These are phyloP conservation scores for Dioszegia aurantiaca DNA, from an alignment of 768 basidiomycete genomes.

Conservation along the genomic window DNA sequence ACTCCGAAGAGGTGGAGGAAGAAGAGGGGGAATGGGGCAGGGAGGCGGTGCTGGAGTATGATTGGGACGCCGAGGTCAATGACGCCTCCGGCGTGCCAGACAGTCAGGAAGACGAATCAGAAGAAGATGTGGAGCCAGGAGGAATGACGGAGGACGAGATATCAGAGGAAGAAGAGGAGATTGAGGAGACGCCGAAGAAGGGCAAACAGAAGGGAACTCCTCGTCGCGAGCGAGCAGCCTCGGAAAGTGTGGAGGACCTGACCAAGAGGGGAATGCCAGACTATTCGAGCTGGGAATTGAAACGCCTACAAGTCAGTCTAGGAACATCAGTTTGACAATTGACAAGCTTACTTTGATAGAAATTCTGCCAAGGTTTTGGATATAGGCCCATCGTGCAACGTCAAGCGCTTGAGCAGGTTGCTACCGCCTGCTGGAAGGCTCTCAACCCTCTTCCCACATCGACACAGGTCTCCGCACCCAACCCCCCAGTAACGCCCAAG, in stretches of 20 bases:
- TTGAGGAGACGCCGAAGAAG: slow-evolving; percentile 1
- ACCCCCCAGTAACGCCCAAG: neutral
- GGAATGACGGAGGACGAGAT: slow-evolving; percentile 14
- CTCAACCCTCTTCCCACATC: slow-evolving; percentile 21
- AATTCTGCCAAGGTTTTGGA: slow-evolving; percentile 23
- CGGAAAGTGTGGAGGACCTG: slow-evolving; percentile 22
- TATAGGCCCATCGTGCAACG: slow-evolving; percentile 26
- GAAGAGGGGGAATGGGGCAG: slow-evolving; percentile 28
- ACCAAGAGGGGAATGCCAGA: slow-evolving; percentile 38
- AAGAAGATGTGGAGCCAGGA: neutral
- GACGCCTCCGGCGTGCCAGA: neutral
- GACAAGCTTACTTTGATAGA: slow-evolving; percentile 18
- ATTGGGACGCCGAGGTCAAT: slow-evolving; percentile 1
- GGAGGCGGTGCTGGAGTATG: slow-evolving; percentile 25
- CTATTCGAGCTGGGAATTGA: slow-evolving; percentile 30
- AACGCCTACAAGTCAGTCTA: slow-evolving; percentile 33
- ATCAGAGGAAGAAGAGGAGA: slow-evolving; percentile 7
- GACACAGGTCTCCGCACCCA: too few species aligned
- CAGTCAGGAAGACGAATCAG: slow-evolving; percentile 8
- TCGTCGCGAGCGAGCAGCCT: neutral
- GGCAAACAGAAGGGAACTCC: neutral
- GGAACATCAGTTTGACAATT: neutral
- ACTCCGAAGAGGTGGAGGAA: slow-evolving; percentile 1
- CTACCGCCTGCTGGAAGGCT: slow-evolving; percentile 36
- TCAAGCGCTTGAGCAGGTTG: slow-evolving; percentile 24